Evolutionary conservation across 2,329 filamentous ascomycete genomes (phyloP).

Genomic region (Microdochium paspali): DNA sequence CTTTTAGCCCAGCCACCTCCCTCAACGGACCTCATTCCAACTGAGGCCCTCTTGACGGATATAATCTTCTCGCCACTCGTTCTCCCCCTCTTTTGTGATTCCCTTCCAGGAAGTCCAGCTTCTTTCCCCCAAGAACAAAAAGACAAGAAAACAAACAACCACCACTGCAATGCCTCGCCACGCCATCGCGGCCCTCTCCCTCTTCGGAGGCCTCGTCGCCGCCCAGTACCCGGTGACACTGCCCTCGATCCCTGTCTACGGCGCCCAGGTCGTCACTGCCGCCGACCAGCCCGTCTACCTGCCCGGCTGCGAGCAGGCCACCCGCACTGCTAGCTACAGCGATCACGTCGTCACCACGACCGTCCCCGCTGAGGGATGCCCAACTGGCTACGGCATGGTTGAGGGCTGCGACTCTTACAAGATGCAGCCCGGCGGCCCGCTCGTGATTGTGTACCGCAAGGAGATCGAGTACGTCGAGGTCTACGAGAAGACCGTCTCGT

Average conservation of each 20-base stretch:
- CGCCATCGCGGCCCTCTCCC: neutral
- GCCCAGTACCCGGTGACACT: neutral
- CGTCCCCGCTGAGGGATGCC: neutral
- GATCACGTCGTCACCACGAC: neutral
- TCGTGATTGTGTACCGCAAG: neutral
- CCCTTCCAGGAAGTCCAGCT: neutral
- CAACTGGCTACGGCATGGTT: neutral
- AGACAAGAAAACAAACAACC: neutral
- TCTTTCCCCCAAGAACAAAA: too few species aligned
- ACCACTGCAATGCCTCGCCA: neutral
- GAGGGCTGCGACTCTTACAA: neutral
- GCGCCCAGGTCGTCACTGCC: neutral
- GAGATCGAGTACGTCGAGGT: neutral
- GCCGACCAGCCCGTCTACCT: neutral
- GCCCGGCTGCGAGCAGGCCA: neutral
- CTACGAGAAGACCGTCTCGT: neutral
- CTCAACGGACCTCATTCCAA: neutral
- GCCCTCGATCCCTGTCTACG: neutral
- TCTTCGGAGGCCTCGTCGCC: neutral
- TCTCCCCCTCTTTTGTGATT: neutral
- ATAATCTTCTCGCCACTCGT: neutral
- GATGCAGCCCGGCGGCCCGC: neutral
- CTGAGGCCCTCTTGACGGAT: neutral
- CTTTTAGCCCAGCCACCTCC: neutral
- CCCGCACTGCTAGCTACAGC: neutral